phyloP scores from a whole-genome alignment of 306 rosid species.

The Fagus sylvatica region DNA sequence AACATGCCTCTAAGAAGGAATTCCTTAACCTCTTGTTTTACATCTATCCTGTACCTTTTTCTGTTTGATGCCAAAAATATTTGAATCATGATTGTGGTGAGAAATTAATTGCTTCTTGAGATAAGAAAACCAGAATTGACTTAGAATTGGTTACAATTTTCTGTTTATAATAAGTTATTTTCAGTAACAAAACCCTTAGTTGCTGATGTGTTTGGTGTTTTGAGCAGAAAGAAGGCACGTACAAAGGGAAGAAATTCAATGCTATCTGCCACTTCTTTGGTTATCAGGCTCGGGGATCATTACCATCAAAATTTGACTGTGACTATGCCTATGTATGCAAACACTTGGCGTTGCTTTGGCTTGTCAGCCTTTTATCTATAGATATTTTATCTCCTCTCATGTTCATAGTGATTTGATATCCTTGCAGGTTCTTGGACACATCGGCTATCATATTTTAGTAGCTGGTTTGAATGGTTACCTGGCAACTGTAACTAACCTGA shows the following conservation, averaged over 20 bases:
- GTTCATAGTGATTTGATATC: constrained; percentile 17
- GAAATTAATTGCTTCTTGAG: constrained; percentile 12
- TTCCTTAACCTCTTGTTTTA: too few species aligned
- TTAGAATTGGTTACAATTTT: background rate
- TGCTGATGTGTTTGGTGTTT: constrained; percentile 17
- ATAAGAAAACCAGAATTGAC: constrained; percentile 9
- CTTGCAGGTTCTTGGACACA: constrained; percentile 87
- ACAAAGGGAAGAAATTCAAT: constrained; percentile 95
- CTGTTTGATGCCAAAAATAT: constrained; percentile 8
- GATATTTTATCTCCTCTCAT: constrained; percentile 4
- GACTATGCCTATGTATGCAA: constrained; percentile 89
- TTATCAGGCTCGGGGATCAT: constrained; percentile 98
- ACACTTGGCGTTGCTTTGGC: constrained; percentile 21
- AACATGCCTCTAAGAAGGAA: background rate
- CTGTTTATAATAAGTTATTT: background rate
- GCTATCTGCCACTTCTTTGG: constrained; percentile 99
- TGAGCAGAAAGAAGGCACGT: constrained; percentile 92
- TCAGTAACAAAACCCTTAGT: background rate
- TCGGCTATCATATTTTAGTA: constrained; percentile 89
- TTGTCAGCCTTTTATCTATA: constrained; percentile 9
- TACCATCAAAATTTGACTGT: constrained; percentile 95
- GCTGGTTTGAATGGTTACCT: constrained; percentile 93
- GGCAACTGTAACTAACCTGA: constrained; percentile 88
- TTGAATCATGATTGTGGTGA: constrained; percentile 2
- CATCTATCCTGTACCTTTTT: background rate